Evolutionary conservation across 2,329 filamentous ascomycete species (phyloP).

Genomic region (Colletotrichum theobromicola): DNA sequence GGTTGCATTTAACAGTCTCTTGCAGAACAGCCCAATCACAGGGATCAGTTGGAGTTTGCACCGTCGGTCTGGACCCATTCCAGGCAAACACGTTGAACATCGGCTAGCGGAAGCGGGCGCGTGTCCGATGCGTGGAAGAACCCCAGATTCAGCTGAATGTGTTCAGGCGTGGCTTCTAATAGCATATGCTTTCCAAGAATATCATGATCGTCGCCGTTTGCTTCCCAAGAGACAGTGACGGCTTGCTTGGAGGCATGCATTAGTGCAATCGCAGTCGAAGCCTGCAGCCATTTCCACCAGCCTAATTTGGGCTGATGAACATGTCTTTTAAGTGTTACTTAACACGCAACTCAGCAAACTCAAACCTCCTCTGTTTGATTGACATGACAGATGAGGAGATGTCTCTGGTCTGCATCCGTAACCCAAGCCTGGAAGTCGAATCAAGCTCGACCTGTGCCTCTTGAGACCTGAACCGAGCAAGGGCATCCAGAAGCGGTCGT

Average conservation of each 20-base stretch:
- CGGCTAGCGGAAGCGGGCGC: not conserved
- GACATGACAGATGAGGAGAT: not conserved
- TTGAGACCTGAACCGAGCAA: not conserved
- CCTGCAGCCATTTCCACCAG: no score
- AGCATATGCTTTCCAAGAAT: not conserved
- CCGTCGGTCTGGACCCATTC: not conserved
- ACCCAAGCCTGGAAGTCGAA: not conserved
- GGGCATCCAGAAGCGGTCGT: accelerated
- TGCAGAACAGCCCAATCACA: not conserved
- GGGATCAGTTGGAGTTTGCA: not conserved
- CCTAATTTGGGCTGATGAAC: no score
- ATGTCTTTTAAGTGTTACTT: no score
- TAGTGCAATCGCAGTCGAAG: not conserved
- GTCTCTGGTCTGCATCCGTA: not conserved
- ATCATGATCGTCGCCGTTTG: not conserved
- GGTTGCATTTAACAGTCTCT: not conserved
- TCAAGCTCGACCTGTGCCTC: not conserved
- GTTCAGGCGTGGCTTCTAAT: not conserved
- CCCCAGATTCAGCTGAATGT: not conserved
- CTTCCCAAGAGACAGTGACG: not conserved
- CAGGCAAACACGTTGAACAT: not conserved
- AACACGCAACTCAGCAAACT: no score
- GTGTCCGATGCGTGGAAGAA: not conserved
- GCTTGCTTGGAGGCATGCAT: not conserved
- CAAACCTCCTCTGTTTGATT: not conserved